These are phyloP conservation scores for Diaporthe batatas DNA, from an alignment of 2,329 filamentous ascomycete species.

Conservation along the genomic window DNA sequence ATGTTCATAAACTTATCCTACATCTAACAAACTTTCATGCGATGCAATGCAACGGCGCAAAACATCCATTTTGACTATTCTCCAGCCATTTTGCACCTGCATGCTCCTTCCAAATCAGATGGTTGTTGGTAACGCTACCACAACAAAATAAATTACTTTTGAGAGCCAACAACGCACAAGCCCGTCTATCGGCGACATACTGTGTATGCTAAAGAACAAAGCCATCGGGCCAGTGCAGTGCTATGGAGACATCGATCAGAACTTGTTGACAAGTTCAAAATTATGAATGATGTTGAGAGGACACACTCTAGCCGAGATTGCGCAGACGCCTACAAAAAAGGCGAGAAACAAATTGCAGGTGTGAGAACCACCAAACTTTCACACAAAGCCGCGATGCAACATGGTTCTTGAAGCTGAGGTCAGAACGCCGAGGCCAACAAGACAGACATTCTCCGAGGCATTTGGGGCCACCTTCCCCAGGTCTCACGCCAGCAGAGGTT, in stretches of 20 bases:
- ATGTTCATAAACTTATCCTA: not conserved
- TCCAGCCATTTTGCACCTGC: not conserved
- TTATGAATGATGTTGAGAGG: not conserved
- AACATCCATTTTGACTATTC: not conserved
- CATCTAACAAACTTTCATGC: not conserved
- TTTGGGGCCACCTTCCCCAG: not conserved
- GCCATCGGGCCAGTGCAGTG: not conserved
- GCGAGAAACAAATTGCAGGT: not conserved
- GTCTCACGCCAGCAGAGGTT: slow-evolving; percentile 48
- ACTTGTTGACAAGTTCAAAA: not conserved
- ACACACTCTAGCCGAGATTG: not conserved
- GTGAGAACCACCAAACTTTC: not conserved
- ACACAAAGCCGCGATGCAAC: no score
- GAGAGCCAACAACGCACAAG: not conserved
- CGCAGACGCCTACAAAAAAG: not conserved
- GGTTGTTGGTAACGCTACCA: not conserved
- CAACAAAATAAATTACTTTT: not conserved
- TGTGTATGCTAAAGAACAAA: not conserved
- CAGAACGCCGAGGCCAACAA: not conserved
- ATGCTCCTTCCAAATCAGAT: not conserved
- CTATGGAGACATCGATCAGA: not conserved
- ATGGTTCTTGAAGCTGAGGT: not conserved
- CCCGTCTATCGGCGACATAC: not conserved
- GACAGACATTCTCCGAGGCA: no score
- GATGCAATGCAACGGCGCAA: not conserved